phyloP scores from a whole-genome alignment of 2,329 filamentous ascomycete species.

The Rutstroemia sp. region DNA sequence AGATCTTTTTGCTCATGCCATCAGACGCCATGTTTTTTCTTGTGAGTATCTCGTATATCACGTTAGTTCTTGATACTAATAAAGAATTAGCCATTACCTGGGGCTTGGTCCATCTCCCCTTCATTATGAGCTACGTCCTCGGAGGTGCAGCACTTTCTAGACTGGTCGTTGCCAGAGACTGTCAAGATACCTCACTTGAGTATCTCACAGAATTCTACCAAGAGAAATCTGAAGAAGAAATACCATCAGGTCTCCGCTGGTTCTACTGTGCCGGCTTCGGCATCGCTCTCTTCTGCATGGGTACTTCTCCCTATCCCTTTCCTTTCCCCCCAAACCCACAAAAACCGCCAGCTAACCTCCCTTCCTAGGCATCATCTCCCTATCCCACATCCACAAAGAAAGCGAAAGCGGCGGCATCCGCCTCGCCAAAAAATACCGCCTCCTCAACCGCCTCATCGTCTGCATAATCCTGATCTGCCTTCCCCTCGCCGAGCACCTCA shows the following conservation, averaged over 20 bases:
- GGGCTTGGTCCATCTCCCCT: slow-evolving; percentile 50
- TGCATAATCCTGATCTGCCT: slow-evolving; percentile 47
- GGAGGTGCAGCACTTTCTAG: slow-evolving; percentile 50
- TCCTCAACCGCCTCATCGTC: slow-evolving; percentile 42
- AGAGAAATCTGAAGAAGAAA: slow-evolving; percentile 40
- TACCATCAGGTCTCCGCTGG: slow-evolving; percentile 48
- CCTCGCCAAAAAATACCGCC: slow-evolving; percentile 41
- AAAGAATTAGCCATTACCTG: slow-evolving; percentile 40
- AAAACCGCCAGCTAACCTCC: background rate
- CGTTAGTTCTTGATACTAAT: background rate
- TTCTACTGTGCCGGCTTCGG: slow-evolving; percentile 59
- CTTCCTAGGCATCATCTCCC: slow-evolving; percentile 38
- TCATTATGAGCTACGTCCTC: slow-evolving; percentile 56
- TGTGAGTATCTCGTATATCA: slow-evolving; percentile 28
- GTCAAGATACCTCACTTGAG: slow-evolving; percentile 38
- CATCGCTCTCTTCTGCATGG: slow-evolving; percentile 46
- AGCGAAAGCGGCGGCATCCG: slow-evolving; percentile 33
- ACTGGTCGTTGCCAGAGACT: slow-evolving; percentile 52
- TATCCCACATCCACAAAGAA: slow-evolving; percentile 48
- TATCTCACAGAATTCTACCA: slow-evolving; percentile 44
- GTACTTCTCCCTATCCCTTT: slow-evolving; percentile 13
- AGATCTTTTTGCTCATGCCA: slow-evolving; percentile 52
- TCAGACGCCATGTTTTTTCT: slow-evolving; percentile 41
- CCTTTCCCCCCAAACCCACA: background rate
- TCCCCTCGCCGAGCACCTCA: slow-evolving; percentile 40